Base-by-base conservation (phyloP, 345 rosid species). In the Acer negundo region DNA sequence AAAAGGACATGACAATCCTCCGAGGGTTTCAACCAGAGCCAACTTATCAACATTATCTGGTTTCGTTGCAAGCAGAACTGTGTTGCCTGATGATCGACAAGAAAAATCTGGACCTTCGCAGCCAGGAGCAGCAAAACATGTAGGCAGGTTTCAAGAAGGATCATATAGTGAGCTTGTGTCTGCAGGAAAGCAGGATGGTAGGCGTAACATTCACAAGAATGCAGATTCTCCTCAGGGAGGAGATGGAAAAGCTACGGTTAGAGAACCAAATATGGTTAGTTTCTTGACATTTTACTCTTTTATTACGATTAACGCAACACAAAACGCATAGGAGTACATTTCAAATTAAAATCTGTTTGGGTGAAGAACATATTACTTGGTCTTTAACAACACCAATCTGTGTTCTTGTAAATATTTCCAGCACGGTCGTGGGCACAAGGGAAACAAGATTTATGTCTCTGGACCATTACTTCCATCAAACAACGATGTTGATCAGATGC, bases 401-500 rank as follows among this genome's bases (percentile, higher is more conserved):
- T n/a, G 69, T 70, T 66, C n/a, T 64, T 63, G 22, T 64, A 69
- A 72, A 74, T 75, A 0, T 77, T 69, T 78, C n/a, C 88, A 91
- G 98, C 84, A 82, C 40, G 84, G 79, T 72, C 83, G 69, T 0
- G 88, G 86, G 7, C 40, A 86, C 0, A 88, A 82, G 79, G 92
- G 90, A 72, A 86, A 87, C 89, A 96, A 89, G 90, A 93, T 96
- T 31, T 96, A 88, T 69, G 82, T 91, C 66, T 96, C 99, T 3
- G 98, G 99, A 80, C 97, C 98, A 6, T 84, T 93, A 47, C 84
- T 96, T 75, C 86, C 91, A 47, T 86, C 98, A 24, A 85, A 89
- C 84, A 85, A 89, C 85, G 89, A 96, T 75, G 87, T 91, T 23
- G 98, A 93, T 46, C 95, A 92, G 63, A 88, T 96, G 97, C 90